Evolutionary conservation across 768 basidiomycete genomes (phyloP), one percentile per base, ranked within the genome.

Genomic region (Tricholoma sp.): DNA sequence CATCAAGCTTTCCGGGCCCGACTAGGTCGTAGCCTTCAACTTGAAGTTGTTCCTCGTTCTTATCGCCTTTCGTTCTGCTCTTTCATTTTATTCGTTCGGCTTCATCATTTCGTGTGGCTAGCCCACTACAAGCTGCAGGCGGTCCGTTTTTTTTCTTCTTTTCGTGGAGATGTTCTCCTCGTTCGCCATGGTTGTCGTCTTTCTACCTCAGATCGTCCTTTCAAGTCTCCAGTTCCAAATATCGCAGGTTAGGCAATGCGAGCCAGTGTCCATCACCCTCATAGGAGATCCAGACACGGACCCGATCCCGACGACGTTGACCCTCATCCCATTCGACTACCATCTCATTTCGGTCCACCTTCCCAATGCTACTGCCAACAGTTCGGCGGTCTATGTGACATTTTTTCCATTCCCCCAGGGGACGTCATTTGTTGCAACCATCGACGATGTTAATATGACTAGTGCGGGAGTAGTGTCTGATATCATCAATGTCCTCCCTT

Each of bases 311-410:
- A 71, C 75, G 54, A 70, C 72, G 16, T 71, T 86, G 55, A 77
- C 77, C 34, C 66, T 88, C 64, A 60, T 86, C 59, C 84, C 84
- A 51, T 70, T 84, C 62, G 76, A 78, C 60, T 75, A 74, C n/a
- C 72, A 73, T 29, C 80, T 82, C 1, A 66, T 83, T 45, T 70
- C 71, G 41, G 74, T 86, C 53, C 70, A 76, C 22, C 71, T 86
- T 35, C 72, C 77, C 11, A 64, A 71, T 47, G 65, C 71, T 50
- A 58, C 67, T 14, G 66, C 69, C 21, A 69, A 76, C 52, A 67
- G 70, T 12, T 71, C 72, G 9, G 80, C 80, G 1, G 71, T 79
- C 14, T 67, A 67, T 29, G 70, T 84, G 52, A 73, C 78, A 5
- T 81, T 80, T 62, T 70, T 86, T 1, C 84, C 84, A 5, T 70